Evolutionary conservation across 805 yeast species (phyloP).

Genomic region (Pichia manshurica): DNA sequence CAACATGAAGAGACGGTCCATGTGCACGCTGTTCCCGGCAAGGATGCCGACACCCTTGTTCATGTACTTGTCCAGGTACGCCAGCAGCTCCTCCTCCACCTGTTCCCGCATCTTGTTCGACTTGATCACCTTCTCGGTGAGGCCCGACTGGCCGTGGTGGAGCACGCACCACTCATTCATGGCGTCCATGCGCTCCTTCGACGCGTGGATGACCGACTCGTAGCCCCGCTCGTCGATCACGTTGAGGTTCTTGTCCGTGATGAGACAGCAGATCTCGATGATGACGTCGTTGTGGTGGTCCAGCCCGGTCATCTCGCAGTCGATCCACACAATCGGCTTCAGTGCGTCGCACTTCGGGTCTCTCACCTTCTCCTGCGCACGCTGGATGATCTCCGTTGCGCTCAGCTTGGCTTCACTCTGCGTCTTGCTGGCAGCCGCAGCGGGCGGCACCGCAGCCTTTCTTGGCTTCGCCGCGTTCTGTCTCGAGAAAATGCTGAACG

Average conservation of each 20-base stretch:
- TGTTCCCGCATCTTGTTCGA: slow-evolving; percentile 46
- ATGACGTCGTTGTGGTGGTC: slow-evolving; percentile 76
- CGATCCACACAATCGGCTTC: slow-evolving; percentile 77
- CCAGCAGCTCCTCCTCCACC: slow-evolving; percentile 62
- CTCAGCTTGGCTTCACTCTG: not conserved
- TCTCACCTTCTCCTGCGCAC: slow-evolving; percentile 6
- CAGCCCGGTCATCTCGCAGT: slow-evolving; percentile 98
- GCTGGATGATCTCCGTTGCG: slow-evolving; percentile 7
- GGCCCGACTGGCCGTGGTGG: slow-evolving; percentile 76
- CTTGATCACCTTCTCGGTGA: slow-evolving; percentile 62
- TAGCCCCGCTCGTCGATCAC: slow-evolving; percentile 66
- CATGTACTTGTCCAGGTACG: slow-evolving; percentile 52
- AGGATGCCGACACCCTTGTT: slow-evolving; percentile 58
- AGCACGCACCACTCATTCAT: slow-evolving; percentile 88
- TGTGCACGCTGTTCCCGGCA: slow-evolving; percentile 90
- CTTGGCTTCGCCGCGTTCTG: not conserved
- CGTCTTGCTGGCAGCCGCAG: not conserved
- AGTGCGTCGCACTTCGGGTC: slow-evolving; percentile 8
- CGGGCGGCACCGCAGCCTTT: too few species aligned
- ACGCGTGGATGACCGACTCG: slow-evolving; percentile 74
- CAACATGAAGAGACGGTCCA: slow-evolving; percentile 81
- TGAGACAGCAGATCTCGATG: slow-evolving; percentile 84
- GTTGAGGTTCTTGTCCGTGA: slow-evolving; percentile 79
- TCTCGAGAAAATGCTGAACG: slow-evolving; percentile 8
- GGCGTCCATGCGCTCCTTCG: slow-evolving; percentile 49